Conservation (phyloP, 495 filamentous ascomycete genomes). For the Amphirosellinia nigrospora region DNA sequence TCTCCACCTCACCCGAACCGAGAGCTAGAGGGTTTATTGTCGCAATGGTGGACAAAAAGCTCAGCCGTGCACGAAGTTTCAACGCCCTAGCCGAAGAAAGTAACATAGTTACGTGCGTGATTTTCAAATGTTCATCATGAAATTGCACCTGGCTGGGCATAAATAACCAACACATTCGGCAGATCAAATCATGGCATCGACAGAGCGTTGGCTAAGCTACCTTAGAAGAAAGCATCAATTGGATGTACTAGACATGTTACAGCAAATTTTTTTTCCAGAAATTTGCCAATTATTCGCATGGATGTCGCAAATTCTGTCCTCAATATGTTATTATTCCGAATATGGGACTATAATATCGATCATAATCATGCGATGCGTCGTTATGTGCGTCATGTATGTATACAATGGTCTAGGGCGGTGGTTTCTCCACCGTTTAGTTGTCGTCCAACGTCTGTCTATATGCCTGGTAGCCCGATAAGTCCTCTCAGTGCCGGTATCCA, state of each 20-base stretch:
- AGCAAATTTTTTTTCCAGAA: too few relatives aligned
- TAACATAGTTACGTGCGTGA: too few relatives aligned
- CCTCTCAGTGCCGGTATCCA: constrained; percentile 65
- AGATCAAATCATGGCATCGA: not conserved
- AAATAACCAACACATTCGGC: not conserved
- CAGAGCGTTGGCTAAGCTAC: not conserved
- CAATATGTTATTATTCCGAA: not conserved
- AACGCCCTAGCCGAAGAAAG: too few relatives aligned
- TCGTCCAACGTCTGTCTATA: constrained; percentile 41
- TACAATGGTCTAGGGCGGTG: not conserved
- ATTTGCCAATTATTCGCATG: too few relatives aligned
- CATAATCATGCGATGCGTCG: constrained; percentile 8
- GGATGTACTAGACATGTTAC: not conserved
- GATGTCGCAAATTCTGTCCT: not conserved
- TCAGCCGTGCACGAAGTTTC: not conserved
- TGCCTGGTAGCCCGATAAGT: constrained; percentile 77
- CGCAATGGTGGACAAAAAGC: not conserved
- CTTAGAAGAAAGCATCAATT: not conserved
- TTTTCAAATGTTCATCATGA: not conserved
- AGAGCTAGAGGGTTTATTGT: not conserved
- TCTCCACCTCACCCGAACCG: not conserved
- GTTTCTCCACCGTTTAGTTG: not conserved
- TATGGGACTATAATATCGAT: not conserved
- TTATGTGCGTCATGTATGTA: constrained; percentile 4
- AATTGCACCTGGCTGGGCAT: not conserved